Evolutionary conservation across 306 rosid species (phyloP), one percentile per base, ranked within the genome.

Genomic region (Rubus parviflorus): DNA sequence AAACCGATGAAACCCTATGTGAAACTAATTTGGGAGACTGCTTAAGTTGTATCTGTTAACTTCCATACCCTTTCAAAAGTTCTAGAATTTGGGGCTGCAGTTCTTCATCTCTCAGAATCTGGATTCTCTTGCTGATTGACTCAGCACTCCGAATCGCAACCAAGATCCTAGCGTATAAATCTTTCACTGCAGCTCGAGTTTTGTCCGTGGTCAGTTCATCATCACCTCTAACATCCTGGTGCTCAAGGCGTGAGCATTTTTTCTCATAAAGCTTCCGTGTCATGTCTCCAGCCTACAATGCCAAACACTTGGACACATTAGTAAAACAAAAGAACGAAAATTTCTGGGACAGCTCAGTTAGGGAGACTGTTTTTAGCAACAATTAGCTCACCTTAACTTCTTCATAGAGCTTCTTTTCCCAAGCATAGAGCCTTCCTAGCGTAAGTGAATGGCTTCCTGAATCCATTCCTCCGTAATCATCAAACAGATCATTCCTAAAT

Each of bases 391-490:
- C 99, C 99, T 91, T 96, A 71, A 96, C 98, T 87, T 92, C 96
- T 79, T 96, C 97, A 51, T 88, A 95, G 65, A 96, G 89, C 77
- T 96, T 96, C 90, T 95, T 92, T 84, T 95, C 99, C 99, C 98
- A 95, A 65, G 97, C 98, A 81, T 89, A 92, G 48, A 95, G 71
- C 82, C 99, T 88, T 80, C 88, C 98, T 4, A 96, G 75, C 22
- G 99, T 96, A 25, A 88, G 88, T 13, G 93, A 89, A 84, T 96
- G 99, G 81, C 97, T 91, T 81, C 98, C 99, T 3, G 99, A 91
- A 68, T 79, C 88, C 99, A 96, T 95, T 81, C 97, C 93, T 58
- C 89, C 96, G 64, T 83, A 88, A 83, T 91, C 97, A 46, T 96
- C 97, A 45, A 92, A 91, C 6, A 96, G 86, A 47, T 91, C 97